Evolutionary conservation across 169 alveolate genomes (phyloP).

Genomic region (Babesia gibsoni): DNA sequence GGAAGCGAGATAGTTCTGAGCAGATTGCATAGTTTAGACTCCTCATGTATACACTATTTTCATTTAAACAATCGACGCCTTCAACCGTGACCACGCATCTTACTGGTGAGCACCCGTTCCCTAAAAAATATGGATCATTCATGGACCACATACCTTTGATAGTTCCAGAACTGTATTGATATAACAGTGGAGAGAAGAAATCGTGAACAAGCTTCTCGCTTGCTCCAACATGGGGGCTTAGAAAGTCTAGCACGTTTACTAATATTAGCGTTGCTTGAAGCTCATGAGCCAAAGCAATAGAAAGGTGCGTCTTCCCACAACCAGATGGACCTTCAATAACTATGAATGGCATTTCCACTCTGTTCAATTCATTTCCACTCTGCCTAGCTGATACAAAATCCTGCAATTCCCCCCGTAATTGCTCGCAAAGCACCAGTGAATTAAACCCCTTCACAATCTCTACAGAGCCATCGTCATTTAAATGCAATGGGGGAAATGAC

Average conservation of each 20-base stretch:
- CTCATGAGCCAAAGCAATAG: slow-evolving; percentile 41
- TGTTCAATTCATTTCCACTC: not conserved
- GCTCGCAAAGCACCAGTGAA: slow-evolving; percentile 3
- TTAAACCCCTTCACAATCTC: not conserved
- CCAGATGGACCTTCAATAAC: slow-evolving; percentile 50
- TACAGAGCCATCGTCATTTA: not conserved
- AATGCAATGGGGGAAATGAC: not conserved
- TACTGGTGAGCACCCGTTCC: not conserved
- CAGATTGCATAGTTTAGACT: slow-evolving; percentile 30
- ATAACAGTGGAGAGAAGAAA: slow-evolving; percentile 17
- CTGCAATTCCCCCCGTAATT: not conserved
- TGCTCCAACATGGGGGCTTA: slow-evolving; percentile 50
- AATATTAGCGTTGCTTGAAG: slow-evolving; percentile 6
- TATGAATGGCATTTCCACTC: not conserved
- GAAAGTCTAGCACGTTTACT: slow-evolving; percentile 8
- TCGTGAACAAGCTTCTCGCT: slow-evolving; percentile 40
- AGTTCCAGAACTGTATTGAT: slow-evolving; percentile 3
- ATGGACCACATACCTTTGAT: slow-evolving; percentile 10
- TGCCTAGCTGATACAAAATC: not conserved
- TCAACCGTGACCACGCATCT: slow-evolving; percentile 48
- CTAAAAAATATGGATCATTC: not conserved
- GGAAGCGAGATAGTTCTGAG: slow-evolving; percentile 21
- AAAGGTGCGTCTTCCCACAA: slow-evolving; percentile 39
- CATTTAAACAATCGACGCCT: slow-evolving; percentile 28
- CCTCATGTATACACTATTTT: slow-evolving; percentile 10